phyloP scores from a whole-genome alignment of 1,284 basidiomycete species.

The Microbotryomycetes sp. region DNA sequence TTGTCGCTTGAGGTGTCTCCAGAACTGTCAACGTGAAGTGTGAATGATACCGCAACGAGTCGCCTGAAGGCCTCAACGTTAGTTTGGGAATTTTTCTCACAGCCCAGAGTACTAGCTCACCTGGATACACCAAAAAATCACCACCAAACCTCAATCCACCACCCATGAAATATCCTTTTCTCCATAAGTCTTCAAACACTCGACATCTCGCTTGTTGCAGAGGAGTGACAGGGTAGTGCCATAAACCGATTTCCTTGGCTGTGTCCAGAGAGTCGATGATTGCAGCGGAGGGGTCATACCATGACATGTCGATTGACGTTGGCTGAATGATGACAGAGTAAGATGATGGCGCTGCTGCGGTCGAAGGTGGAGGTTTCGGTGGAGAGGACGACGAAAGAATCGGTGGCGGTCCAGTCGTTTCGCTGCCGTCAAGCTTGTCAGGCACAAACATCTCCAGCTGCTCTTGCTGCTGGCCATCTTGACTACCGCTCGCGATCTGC shows the following conservation, averaged over 20 bases:
- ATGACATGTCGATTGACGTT: conserved; percentile 54
- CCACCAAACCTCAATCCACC: conserved; percentile 89
- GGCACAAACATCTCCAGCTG: conserved; percentile 36
- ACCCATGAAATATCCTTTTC: conserved; percentile 75
- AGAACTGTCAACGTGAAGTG: conserved; percentile 86
- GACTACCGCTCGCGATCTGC: conserved; percentile 42
- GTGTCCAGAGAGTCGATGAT: conserved; percentile 55
- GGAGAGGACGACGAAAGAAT: conserved; percentile 26
- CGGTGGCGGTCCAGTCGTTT: conserved; percentile 11
- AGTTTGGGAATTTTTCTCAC: neutral
- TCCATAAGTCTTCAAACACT: conserved; percentile 73
- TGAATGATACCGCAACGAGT: conserved; percentile 92
- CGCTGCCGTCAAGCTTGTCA: conserved; percentile 7
- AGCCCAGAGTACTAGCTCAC: conserved; percentile 52
- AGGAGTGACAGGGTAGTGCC: conserved; percentile 63
- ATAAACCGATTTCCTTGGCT: conserved; percentile 62
- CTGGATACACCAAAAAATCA: conserved; percentile 92
- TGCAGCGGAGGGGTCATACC: conserved; percentile 51
- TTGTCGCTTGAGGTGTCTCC: conserved; percentile 53
- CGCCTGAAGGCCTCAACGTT: conserved; percentile 53
- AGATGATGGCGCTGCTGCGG: conserved; percentile 10
- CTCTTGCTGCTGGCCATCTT: conserved; percentile 6
- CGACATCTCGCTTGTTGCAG: conserved; percentile 61
- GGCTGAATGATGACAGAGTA: conserved; percentile 48
- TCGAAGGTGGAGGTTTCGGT: neutral